Evolutionary conservation across 352 stramenopile genomes (phyloP), one percentile per base, ranked within the genome.

Genomic region (Globisporangium mamillatum): DNA sequence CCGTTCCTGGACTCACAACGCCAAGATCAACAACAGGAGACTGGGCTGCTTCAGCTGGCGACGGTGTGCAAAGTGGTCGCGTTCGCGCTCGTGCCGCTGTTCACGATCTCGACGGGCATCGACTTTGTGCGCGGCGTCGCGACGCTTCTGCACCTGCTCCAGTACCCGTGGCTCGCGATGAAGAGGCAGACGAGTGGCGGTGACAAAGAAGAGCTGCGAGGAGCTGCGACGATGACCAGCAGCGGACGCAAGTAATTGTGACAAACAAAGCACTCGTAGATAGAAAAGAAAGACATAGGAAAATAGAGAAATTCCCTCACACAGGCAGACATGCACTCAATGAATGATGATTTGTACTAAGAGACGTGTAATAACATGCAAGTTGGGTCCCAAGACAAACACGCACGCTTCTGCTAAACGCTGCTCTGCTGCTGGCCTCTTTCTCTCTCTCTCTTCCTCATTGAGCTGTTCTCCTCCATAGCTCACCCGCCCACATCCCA

Each of bases 31-130:
- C 25, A 27, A 8, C 10, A 36, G 25, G 54, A n/a, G 27, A 2
- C 55, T 29, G 16, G 18, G 16, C 4, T 29, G 27, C 2, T 48
- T 46, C 20, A 29, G 55, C 20, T 60, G 0, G 46, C 9, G 18
- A 24, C 44, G 7, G 44, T 60, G 9, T 74, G 75, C 60, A 81
- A 77, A 18, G 36, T 70, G 9, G 61, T 88, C 12, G 74, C 72
- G 32, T 85, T 86, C 52, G 57, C 79, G 32, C 75, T 92, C 34
- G 79, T 91, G 57, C 82, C 84, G 68, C 70, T 91, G 20, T 84
- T 83, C 60, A 80, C 78, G 0, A 68, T 89, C 66, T 79, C 84
- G 3, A 87, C 76, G 1, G 81, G 79, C 22, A 67, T 88, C 34
- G 84, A 92, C 63, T 80, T 84, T 38, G 52, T 91, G 7, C 82